Conservation (phyloP, 352 stramenopile genomes). For the Globisporangium apiculatum region DNA sequence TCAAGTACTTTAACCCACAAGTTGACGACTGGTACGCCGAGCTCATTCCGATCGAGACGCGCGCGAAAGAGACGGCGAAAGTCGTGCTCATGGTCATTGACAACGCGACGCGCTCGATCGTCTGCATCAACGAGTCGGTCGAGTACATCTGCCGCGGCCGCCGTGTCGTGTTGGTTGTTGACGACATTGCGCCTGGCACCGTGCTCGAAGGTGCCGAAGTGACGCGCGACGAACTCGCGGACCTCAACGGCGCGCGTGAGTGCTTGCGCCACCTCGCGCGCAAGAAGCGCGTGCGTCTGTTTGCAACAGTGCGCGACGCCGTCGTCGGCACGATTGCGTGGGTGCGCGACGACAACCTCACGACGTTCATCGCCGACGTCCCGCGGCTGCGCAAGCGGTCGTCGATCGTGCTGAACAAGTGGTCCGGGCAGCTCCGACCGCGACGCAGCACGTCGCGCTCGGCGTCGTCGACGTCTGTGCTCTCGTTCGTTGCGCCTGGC, state of each 20-base stretch:
- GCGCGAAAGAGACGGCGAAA: slow-evolving; percentile 75
- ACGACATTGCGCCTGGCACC: slow-evolving; percentile 52
- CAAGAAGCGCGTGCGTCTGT: slow-evolving; percentile 43
- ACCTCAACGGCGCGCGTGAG: slow-evolving; percentile 76
- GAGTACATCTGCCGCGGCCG: slow-evolving; percentile 80
- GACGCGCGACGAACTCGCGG: slow-evolving; percentile 55
- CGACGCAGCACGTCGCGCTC: slow-evolving; percentile 51
- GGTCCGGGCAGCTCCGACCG: slow-evolving; percentile 44
- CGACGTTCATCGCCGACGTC: slow-evolving; percentile 29
- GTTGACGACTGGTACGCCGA: slow-evolving; percentile 87
- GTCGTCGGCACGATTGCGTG: slow-evolving; percentile 42
- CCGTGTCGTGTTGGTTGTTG: slow-evolving; percentile 73
- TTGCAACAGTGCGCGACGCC: slow-evolving; percentile 33
- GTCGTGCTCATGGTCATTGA: slow-evolving; percentile 86
- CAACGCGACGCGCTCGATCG: slow-evolving; percentile 66
- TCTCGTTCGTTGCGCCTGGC: slow-evolving; percentile 28
- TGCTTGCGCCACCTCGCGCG: slow-evolving; percentile 64
- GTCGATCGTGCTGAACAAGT: slow-evolving; percentile 69
- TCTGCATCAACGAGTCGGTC: slow-evolving; percentile 84
- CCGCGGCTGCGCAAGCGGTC: slow-evolving; percentile 65
- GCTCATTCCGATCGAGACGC: slow-evolving; percentile 74
- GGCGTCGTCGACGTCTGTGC: slow-evolving; percentile 48
- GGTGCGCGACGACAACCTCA: slow-evolving; percentile 41
- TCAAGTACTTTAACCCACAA: slow-evolving; percentile 86
- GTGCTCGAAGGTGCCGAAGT: slow-evolving; percentile 44